A percentile compares a stretch with the other conserved stretches of the same genome.
phyloP scores from a whole-genome alignment of 345 rosid species.

The Arabis hirsuta region DNA sequence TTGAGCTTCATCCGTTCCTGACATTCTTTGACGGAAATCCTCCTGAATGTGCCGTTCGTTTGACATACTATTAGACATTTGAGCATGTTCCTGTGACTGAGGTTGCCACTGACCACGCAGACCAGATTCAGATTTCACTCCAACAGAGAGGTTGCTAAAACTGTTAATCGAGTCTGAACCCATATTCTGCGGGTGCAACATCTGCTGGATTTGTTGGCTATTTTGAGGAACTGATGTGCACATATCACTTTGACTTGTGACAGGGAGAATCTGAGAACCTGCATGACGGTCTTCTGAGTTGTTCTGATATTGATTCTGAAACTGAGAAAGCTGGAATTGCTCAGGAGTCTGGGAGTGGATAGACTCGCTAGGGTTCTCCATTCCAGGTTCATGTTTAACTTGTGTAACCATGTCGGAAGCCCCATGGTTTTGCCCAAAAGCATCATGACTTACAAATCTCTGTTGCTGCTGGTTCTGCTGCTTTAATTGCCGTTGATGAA shows the following conservation, averaged over 20 bases:
- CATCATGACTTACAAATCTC: constrained; percentile 54
- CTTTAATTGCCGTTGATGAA: constrained; percentile 55
- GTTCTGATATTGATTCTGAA: constrained; percentile 76
- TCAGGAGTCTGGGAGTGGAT: constrained; percentile 67
- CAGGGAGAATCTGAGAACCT: constrained; percentile 53
- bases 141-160: constrained; percentile 55
- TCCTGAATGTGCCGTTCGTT: constrained; percentile 75
- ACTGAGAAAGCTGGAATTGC: constrained; percentile 64
- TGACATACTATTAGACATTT: constrained; percentile 52
- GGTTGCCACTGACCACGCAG: constrained; percentile 67
- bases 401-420: constrained; percentile 59
- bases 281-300: constrained; percentile 59
- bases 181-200: constrained; percentile 65
- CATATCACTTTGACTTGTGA: constrained; percentile 57
- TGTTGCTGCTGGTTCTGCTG: constrained; percentile 75
- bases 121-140: constrained; percentile 60
- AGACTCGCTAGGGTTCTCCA: constrained; percentile 59
- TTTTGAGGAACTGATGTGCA: constrained; percentile 57
- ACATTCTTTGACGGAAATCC: constrained; percentile 77
- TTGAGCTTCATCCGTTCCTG: constrained; percentile 79
- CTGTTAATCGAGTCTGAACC: constrained; percentile 63
- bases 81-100: constrained; percentile 63
- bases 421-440: constrained; percentile 61
- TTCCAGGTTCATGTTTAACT: constrained; percentile 77
- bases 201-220: constrained; percentile 72